These are phyloP conservation scores for Eucalyptus curtisii DNA, from an alignment of 345 rosid genomes.

Conservation along the genomic window DNA sequence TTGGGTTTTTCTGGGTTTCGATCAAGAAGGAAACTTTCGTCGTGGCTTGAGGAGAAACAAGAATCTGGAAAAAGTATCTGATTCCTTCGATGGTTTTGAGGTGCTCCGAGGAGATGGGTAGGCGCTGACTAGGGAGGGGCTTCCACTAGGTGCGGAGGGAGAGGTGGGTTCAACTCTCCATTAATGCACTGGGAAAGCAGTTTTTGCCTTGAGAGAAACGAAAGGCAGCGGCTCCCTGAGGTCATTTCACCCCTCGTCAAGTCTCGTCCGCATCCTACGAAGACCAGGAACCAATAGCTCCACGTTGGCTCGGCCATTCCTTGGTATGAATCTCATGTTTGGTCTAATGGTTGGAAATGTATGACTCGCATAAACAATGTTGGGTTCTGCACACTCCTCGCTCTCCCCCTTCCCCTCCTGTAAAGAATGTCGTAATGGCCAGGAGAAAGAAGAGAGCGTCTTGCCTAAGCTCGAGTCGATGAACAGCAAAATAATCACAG, in stretches of 20 bases:
- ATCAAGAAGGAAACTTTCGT: not conserved
- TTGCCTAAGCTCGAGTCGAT: not conserved
- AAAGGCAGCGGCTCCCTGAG: not conserved
- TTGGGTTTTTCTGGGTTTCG: not conserved
- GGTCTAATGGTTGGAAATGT: not conserved
- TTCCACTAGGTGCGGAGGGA: not conserved
- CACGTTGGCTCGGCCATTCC: not conserved
- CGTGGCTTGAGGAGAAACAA: not conserved
- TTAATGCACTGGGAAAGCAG: not conserved
- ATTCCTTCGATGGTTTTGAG: not conserved
- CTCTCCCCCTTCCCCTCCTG: not conserved
- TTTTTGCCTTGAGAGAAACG: not conserved
- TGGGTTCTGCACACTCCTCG: not conserved
- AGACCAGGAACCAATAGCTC: not conserved
- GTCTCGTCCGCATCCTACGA: not conserved
- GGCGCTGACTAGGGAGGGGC: not conserved
- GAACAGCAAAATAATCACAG: not conserved
- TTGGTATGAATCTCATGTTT: not conserved
- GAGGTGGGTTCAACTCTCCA: not conserved
- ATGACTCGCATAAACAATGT: not conserved
- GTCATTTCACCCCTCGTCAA: not conserved
- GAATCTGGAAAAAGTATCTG: not conserved
- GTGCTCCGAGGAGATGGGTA: not conserved
- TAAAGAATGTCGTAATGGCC: not conserved
- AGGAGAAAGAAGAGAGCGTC: not conserved